Percentiles rank a stretch among this genome's conserved stretches.
These are phyloP conservation scores for Solanum lignicaule DNA, from an alignment of 257 asterid genomes.

Conservation along the genomic window DNA sequence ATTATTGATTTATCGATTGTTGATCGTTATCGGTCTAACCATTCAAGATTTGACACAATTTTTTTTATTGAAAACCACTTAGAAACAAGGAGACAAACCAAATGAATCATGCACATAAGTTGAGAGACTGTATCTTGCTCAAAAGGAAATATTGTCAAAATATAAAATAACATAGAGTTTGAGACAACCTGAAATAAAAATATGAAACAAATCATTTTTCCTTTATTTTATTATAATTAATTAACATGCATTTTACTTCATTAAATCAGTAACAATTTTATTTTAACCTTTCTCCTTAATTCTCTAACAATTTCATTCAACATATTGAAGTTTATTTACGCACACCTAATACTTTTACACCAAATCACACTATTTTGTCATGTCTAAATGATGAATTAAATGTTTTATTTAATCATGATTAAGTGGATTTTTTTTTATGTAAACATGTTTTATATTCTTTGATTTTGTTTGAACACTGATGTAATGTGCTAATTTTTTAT, in stretches of 20 bases:
- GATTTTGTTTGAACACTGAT: background rate
- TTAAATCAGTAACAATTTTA: too few species aligned
- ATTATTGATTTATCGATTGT: too few species aligned
- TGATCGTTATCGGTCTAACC: too few species aligned
- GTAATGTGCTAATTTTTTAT: background rate
- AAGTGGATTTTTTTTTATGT: background rate
- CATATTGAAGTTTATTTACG: background rate
- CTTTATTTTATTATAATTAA: too few species aligned
- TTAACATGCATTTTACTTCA: background rate
- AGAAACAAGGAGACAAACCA: too few species aligned
- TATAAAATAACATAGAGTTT: background rate
- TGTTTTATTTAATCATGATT: background rate
- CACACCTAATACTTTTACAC: background rate
- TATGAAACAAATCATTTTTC: too few species aligned
- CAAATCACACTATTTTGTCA: background rate
- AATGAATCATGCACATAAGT: too few species aligned
- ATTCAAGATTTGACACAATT: too few species aligned
- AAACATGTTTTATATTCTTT: background rate
- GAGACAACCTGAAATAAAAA: background rate
- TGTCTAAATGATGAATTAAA: background rate
- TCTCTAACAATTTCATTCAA: background rate
- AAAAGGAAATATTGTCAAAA: too few species aligned
- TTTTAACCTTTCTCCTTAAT: background rate
- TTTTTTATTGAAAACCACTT: too few species aligned
- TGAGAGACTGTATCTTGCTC: too few species aligned